Evolutionary conservation across 257 asterid species (phyloP), one percentile per base, ranked within the genome.

Genomic region (Nicotiana otophora): DNA sequence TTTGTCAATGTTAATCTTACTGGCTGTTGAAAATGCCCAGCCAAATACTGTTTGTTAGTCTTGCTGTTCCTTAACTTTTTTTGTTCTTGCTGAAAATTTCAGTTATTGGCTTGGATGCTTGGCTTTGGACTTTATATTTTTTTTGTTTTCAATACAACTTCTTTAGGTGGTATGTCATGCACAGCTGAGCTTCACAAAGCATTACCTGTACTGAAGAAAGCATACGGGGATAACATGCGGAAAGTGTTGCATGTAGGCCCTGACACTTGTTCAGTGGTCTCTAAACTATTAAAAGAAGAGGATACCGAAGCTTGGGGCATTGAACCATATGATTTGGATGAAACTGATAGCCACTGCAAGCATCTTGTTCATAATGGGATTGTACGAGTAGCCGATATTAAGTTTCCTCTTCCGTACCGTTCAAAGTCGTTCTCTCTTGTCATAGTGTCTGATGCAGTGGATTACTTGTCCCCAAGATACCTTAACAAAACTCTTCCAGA

Each of bases 251-350:
- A 93, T 72, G 89, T 93, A 31, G 98, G 98, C 77, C 98, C 98
- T 23, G 98, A 95, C 57, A 90, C 98, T 84, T 95, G 98, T 89
- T 92, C 97, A 77, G 89, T 91, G 70, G 93, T 93, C 74, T 87
- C 96, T 77, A 89, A 86, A 76, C 74, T 93, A 72, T 81, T 89
- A 62, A 92, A 93, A 88, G 97, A 95, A 91, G 98, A 90, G 81
- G 98, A 92, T 74, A 91, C 94, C 19, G 98, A 92, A 88, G 98
- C 94, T 48, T 93, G 98, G 98, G 98, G 98, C 15, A 68, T 95
- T 63, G 98, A 95, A 81, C 98, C 98, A 30, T 93, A 92, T 68
- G 98, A 93, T 76, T 82, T 92, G 63, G 97, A 93, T 61, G 97
- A 95, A 80, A 83, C 90, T 30, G 98, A 93, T 89, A 88, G 86